Percentiles rank a stretch among this genome's conserved stretches.
These are phyloP conservation scores for Solanum phureja DNA, from an alignment of 257 asterid species.

Conservation along the genomic window DNA sequence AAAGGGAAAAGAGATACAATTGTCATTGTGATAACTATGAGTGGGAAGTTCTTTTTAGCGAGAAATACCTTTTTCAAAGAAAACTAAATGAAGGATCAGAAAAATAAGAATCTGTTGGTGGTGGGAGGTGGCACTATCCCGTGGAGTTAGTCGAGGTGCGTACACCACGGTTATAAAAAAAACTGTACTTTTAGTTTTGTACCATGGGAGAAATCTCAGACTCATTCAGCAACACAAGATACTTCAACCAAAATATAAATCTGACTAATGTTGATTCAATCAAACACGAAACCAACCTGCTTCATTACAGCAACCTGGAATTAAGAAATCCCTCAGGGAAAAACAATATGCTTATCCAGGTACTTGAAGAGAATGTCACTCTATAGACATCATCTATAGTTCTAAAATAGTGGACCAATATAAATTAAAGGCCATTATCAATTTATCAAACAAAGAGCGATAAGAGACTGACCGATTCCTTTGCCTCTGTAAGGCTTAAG, in stretches of 20 bases:
- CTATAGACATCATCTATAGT: not conserved
- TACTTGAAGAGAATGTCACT: not conserved
- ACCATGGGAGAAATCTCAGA: not conserved
- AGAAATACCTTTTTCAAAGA: not conserved
- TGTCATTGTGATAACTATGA: not conserved
- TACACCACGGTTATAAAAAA: not conserved
- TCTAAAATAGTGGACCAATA: not conserved
- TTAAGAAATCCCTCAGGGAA: not conserved
- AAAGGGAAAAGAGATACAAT: not conserved
- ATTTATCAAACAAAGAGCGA: not conserved
- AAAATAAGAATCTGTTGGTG: not conserved
- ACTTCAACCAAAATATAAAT: not conserved
- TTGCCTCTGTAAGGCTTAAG: constrained; percentile 74
- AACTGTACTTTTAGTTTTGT: not conserved
- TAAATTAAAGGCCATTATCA: not conserved
- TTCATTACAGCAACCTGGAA: not conserved
- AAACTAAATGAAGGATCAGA: not conserved
- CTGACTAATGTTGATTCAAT: not conserved
- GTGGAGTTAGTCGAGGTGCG: not conserved
- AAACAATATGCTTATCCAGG: not conserved
- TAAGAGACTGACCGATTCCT: constrained; percentile 60
- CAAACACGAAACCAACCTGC: not conserved
- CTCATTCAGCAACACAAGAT: not conserved
- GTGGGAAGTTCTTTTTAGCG: not conserved
- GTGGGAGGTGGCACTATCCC: not conserved